Percentiles rank a stretch among this genome's conserved stretches.
phyloP scores from a whole-genome alignment of 2,329 filamentous ascomycete genomes.

The Ceratocystiopsis brevicomis region DNA sequence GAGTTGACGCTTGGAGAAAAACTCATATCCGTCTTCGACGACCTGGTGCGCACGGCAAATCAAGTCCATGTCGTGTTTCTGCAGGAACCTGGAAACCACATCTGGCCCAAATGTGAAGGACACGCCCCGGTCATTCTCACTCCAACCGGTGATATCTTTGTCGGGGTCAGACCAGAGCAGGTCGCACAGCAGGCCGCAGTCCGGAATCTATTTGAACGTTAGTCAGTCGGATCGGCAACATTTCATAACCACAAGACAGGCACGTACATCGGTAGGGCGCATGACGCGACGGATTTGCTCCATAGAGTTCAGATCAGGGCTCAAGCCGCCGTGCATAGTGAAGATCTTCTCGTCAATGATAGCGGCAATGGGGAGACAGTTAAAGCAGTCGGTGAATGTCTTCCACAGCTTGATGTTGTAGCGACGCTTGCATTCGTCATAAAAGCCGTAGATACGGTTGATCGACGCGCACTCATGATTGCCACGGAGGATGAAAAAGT shows the following conservation, averaged over 20 bases:
- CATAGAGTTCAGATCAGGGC: conserved; percentile 96
- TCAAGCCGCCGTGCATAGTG: conserved; percentile 96
- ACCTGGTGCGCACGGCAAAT: conserved; percentile 98
- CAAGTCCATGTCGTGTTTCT: conserved; percentile 99
- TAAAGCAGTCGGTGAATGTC: conserved; percentile 99
- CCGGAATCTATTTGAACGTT: conserved; percentile 53
- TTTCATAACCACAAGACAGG: conserved; percentile 6
- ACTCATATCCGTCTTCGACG: conserved; percentile 97
- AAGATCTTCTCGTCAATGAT: conserved; percentile 99
- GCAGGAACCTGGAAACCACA: conserved; percentile 88
- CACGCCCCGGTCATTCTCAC: conserved; percentile 94
- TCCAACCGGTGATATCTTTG: conserved; percentile 98
- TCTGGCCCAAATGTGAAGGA: conserved; percentile 97
- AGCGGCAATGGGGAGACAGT: conserved; percentile 91
- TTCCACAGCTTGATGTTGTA: conserved; percentile 99
- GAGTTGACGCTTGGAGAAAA: conserved; percentile 95
- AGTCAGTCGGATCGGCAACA: background rate
- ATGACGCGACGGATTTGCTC: conserved; percentile 98
- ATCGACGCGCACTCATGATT: conserved; percentile 99
- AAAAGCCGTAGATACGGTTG: conserved; percentile 98
- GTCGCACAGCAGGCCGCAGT: conserved; percentile 94
- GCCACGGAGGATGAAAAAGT: conserved; percentile 95
- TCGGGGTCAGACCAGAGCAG: conserved; percentile 96
- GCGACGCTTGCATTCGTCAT: conserved; percentile 97
- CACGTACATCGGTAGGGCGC: conserved; percentile 91